Evolutionary conservation across 768 basidiomycete species (phyloP), one percentile per base, ranked within the genome.

Genomic region (Xerocomellus dryophilus): DNA sequence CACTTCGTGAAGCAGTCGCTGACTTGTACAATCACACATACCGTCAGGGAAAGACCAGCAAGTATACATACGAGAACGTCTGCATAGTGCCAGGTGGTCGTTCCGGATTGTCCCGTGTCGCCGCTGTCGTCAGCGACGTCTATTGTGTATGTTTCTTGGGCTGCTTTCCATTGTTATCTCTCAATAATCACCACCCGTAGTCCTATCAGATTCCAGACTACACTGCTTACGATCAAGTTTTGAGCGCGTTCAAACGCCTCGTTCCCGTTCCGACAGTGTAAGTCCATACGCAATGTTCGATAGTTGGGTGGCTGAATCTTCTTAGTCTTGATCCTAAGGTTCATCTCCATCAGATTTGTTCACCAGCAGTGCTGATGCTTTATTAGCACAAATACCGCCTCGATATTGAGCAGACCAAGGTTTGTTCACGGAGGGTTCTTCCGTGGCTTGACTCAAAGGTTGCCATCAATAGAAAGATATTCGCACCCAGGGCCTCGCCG

Each of bases 71-170:
- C 60, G 93, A 95, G 72, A 98, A 98, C 64, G 87, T 92, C 12
- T 93, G 90, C 64, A 96, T 98, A 61, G 94, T 97, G 1, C 95
- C 95, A 12, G 95, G 95, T 41, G 95, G 95, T 15, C 85, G 93
- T 50, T 79, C 94, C 3, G 94, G 94, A 11, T 78, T 98, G 57
- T 90, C 91, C 27, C 85, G 95, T 55, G 81, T 98, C 21, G 93
- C 94, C 14, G 90, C 95, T 15, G 94, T 98, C 46, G 81, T 98
- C 53, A 86, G 90, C 40, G 90, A 94, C 66, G 91, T 94, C 47
- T 93, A 91, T 61, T 86, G 85, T 39, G 90, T 88, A 60, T 56
- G 78, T 63, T 1, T 23, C 9, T 36, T 11, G 0, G 5, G 9
- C 23, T 23, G 4, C 15, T 51, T 21, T 47, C 56, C 43, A 44